Base-by-base conservation (phyloP, 2,329 filamentous ascomycete species). In the Stemphylium beticola region DNA sequence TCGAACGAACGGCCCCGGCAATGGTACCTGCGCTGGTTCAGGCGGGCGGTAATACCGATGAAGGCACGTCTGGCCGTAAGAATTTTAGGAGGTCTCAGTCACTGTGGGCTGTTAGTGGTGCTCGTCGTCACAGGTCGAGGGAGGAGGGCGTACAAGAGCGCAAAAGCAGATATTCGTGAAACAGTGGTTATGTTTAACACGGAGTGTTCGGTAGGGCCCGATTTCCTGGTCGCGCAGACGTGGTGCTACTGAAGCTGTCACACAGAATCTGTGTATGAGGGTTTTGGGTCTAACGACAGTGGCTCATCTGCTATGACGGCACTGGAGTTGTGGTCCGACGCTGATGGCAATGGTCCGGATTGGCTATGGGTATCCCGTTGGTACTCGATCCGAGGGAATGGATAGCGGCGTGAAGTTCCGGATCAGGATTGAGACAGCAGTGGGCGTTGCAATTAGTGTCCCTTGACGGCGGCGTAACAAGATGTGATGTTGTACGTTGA, bases 151-250 rank as follows among this genome's bases (percentile, higher is more conserved):
- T 72, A 77, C 74, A 74, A 64, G 57, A 61, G 56, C 68, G 61
- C 71, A 71, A 72, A 74, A 74, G 66, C 63, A 74, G 68, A 69
- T 67, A 52, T 36, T 65, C 60, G 72, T 73, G 74, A 55, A 65
- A 77, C 74, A 53, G 67, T 64, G 68, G 65, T 67, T 64, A 65
- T 62, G 54, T 72, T 65, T 67, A 66, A 71, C 62, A 66, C 67
- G 55, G 56, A 73, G 73, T 53, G 59, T 61, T 76, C 67, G 71
- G 72, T 71, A 71, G 65, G 66, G 70, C 74, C 78, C 77, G 72
- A 61, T 73, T 75, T 74, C 73, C 75, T 75, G 78, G 77, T 78
- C 74, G 78, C 74, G 78, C 77, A 80, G 76, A 76, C 70, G 74
- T 72, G 69, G 77, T 77, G 77, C 73, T 68, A 77, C 77, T 74